phyloP scores from a whole-genome alignment of 257 asterid genomes.

The Nicotiana tomentosiformis region DNA sequence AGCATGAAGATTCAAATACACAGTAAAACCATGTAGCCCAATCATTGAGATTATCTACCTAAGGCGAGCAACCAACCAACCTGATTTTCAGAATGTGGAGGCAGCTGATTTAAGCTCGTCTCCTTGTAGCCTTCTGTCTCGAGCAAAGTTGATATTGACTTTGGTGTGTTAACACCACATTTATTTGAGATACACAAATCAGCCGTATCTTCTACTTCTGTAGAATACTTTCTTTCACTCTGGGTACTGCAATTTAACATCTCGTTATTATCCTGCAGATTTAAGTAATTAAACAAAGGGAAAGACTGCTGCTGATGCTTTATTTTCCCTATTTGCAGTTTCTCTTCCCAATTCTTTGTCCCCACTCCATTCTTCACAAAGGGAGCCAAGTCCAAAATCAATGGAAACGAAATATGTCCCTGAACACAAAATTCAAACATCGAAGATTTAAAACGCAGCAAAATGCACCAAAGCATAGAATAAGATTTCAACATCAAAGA shows the following conservation, averaged over 20 bases:
- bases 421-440: conserved; percentile 4
- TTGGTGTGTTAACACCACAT: conserved; percentile 12
- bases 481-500: not conserved
- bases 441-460: not conserved
- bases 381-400: conserved; percentile 51
- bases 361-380: conserved; percentile 43
- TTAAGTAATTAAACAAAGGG: conserved; percentile 27
- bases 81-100: conserved; percentile 16
- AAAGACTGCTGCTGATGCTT: conserved; percentile 18
- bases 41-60: not conserved
- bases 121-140: conserved; percentile 15
- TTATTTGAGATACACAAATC: conserved; percentile 8
- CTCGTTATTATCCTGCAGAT: conserved; percentile 22
- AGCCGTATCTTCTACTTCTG: conserved; percentile 17
- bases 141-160: conserved; percentile 7
- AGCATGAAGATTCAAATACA: not conserved
- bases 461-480: not conserved
- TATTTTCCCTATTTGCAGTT: conserved; percentile 14
- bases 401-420: conserved; percentile 81
- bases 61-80: conserved; percentile 4
- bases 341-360: conserved; percentile 31
- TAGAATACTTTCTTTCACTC: conserved; percentile 9
- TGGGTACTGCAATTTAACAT: conserved; percentile 16
- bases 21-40: not conserved
- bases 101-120: not conserved